These are phyloP conservation scores for Penicillium antarcticum DNA, from an alignment of 495 filamentous ascomycete genomes.

Conservation along the genomic window DNA sequence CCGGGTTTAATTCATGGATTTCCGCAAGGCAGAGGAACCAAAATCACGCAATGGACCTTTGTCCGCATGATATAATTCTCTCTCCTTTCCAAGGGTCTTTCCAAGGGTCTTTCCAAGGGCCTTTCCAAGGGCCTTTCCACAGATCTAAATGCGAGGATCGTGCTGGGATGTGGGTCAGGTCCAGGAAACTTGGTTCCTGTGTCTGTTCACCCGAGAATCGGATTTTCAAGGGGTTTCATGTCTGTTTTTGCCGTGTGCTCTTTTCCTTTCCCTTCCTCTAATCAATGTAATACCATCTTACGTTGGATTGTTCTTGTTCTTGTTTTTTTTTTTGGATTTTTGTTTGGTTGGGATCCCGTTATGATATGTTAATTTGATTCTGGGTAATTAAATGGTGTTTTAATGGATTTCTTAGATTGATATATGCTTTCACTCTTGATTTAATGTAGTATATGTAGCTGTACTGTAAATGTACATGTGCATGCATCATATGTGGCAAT, in stretches of 20 bases:
- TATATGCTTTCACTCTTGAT: neutral
- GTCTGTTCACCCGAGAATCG: neutral
- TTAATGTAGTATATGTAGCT: neutral
- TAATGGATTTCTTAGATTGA: constrained; percentile 3
- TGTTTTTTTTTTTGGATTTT: constrained; percentile 6
- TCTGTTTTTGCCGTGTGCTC: neutral
- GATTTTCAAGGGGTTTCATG: neutral
- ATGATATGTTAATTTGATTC: constrained; percentile 1
- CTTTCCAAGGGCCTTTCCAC: neutral
- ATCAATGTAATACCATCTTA: constrained; percentile 41
- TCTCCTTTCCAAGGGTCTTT: neutral
- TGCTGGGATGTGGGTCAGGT: constrained; percentile 8
- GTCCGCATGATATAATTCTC: constrained; percentile 1
- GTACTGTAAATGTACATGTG: neutral
- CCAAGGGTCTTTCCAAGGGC: constrained; percentile 18
- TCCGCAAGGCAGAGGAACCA: neutral
- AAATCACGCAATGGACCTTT: constrained; percentile 3
- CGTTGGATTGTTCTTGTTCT: constrained; percentile 20
- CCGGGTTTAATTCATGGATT: neutral
- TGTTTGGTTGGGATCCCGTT: neutral
- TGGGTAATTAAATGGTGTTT: constrained; percentile 7
- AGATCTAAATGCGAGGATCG: too few relatives aligned
- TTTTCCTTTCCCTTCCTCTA: constrained; percentile 11
- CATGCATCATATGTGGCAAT: neutral
- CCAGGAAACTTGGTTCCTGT: neutral